Conservation (phyloP, 352 stramenopile genomes). For the Phytophthora aleatoria region DNA sequence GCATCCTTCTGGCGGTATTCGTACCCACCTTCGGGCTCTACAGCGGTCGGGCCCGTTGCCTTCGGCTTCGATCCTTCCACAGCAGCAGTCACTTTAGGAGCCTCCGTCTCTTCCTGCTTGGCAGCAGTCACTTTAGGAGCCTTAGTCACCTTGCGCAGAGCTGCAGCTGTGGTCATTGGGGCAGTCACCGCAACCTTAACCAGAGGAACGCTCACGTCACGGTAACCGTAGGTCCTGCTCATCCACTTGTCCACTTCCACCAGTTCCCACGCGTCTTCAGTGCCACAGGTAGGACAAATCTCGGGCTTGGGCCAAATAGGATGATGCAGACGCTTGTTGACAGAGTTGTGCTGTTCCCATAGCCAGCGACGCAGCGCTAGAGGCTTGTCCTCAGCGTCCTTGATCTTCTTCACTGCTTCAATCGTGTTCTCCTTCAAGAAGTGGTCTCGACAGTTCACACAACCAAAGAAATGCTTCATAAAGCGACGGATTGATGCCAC, state of each 20-base stretch:
- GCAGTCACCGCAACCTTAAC: slow-evolving; percentile 31
- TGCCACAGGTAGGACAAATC: slow-evolving; percentile 71
- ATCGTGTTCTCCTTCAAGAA: slow-evolving; percentile 82
- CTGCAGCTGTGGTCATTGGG: slow-evolving; percentile 17
- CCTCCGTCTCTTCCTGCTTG: slow-evolving; percentile 11
- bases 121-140: not conserved
- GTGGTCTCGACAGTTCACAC: slow-evolving; percentile 76
- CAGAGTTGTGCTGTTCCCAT: slow-evolving; percentile 86
- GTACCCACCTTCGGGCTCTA: slow-evolving; percentile 38
- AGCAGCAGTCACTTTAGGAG: slow-evolving; percentile 8
- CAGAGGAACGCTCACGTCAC: slow-evolving; percentile 52
- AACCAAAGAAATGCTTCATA: slow-evolving; percentile 88
- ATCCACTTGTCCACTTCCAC: slow-evolving; percentile 84
- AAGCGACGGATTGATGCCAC: slow-evolving; percentile 80
- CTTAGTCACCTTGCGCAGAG: slow-evolving; percentile 29
- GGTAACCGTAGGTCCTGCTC: slow-evolving; percentile 62
- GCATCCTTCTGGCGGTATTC: slow-evolving; percentile 71
- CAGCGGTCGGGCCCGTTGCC: slow-evolving; percentile 12
- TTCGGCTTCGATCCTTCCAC: slow-evolving; percentile 12
- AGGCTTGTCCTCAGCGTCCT: slow-evolving; percentile 70
- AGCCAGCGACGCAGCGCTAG: slow-evolving; percentile 75
- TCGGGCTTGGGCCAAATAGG: slow-evolving; percentile 79
- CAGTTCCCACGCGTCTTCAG: slow-evolving; percentile 61
- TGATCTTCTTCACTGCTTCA: slow-evolving; percentile 66
- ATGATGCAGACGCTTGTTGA: slow-evolving; percentile 81